A percentile compares a stretch with the other conserved stretches of the same genome.
These are phyloP conservation scores for Spergularia bocconei DNA, from an alignment of 148 eudicot genomes.

Conservation along the genomic window DNA sequence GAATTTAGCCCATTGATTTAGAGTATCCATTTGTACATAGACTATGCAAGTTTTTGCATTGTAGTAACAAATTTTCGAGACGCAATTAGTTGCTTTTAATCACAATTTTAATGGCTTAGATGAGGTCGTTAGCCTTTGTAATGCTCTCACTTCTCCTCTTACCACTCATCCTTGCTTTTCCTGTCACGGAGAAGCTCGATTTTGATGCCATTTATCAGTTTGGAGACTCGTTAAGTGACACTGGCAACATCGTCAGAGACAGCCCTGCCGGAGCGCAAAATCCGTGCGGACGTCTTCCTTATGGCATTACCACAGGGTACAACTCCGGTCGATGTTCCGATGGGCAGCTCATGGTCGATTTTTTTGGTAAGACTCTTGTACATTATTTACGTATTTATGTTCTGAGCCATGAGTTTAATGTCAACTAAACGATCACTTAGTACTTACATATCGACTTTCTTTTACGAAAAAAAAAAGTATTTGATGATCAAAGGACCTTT, in stretches of 20 bases:
- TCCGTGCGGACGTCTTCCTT: conserved; percentile 17
- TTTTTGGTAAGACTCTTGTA: background rate
- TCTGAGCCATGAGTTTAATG: too few species aligned
- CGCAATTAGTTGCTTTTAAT: too few species aligned
- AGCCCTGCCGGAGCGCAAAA: background rate
- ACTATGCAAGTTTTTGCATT: too few species aligned
- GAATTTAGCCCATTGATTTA: too few species aligned
- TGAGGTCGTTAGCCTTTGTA: background rate
- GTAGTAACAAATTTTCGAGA: too few species aligned
- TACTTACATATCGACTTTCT: too few species aligned
- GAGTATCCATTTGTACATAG: too few species aligned
- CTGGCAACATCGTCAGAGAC: conserved; percentile 13
- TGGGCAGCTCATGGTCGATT: conserved; percentile 24
- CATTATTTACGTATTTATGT: too few species aligned
- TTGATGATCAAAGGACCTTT: too few species aligned
- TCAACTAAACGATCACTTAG: too few species aligned
- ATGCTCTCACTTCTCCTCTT: background rate
- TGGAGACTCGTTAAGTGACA: conserved; percentile 24
- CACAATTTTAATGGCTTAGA: conserved; percentile 4
- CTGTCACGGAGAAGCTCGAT: background rate
- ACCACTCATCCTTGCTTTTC: background rate
- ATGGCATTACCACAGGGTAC: conserved; percentile 19
- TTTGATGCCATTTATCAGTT: conserved; percentile 24
- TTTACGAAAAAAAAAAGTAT: too few species aligned
- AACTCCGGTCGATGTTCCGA: conserved; percentile 24